phyloP scores from a whole-genome alignment of 208 protist genomes.

The Leishmania mexicana region DNA sequence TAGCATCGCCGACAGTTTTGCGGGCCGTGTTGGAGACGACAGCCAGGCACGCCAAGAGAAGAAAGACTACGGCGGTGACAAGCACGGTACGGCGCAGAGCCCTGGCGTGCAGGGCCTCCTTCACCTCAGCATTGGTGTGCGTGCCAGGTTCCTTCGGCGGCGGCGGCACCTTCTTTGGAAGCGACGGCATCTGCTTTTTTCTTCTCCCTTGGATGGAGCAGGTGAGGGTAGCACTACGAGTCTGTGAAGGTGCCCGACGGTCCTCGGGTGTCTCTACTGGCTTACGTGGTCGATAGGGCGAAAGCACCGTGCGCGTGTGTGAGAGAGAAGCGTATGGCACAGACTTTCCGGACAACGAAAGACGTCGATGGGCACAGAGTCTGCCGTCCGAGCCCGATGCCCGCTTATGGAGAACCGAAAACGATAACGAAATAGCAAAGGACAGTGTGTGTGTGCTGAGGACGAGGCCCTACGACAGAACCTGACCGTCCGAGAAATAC shows the following conservation, averaged over 20 bases:
- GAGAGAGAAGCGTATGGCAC: not conserved
- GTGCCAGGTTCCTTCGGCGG: conserved; percentile 58
- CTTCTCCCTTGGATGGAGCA: not conserved
- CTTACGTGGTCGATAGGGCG: not conserved
- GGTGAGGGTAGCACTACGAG: not conserved
- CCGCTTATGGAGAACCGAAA: not conserved
- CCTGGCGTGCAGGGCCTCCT: conserved; percentile 65
- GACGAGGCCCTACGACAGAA: not conserved
- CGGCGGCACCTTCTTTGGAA: conserved; percentile 35
- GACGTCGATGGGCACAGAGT: not conserved
- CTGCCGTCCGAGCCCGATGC: not conserved
- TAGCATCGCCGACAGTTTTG: conserved; percentile 22
- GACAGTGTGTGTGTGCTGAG: not conserved
- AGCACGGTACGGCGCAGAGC: conserved; percentile 63
- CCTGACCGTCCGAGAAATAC: not conserved
- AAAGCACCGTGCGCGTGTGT: not conserved
- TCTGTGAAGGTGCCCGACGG: not conserved
- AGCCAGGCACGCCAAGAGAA: conserved; percentile 58
- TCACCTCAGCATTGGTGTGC: conserved; percentile 74
- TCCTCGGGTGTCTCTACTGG: not conserved
- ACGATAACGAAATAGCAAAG: not conserved
- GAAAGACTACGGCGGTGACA: conserved; percentile 64
- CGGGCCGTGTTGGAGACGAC: conserved; percentile 65
- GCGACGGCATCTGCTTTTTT: conserved; percentile 22
- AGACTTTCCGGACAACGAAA: not conserved